These are phyloP conservation scores for Thermomyces lanuginosus DNA, from an alignment of 2,329 filamentous ascomycete species.

Conservation along the genomic window DNA sequence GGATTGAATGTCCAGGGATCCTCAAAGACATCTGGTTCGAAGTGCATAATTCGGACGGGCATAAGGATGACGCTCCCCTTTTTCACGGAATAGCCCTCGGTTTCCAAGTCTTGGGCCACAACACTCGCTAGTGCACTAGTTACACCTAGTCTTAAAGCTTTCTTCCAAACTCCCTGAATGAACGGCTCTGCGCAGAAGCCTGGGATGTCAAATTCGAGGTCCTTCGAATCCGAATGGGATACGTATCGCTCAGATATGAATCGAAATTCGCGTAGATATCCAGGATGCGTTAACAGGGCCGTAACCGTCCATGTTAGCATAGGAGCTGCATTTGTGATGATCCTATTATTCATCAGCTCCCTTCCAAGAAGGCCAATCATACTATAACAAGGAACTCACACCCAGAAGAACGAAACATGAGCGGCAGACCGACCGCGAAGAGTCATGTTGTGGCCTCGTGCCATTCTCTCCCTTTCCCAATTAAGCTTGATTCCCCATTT, in stretches of 20 bases:
- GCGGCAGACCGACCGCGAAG: slow-evolving; percentile 5
- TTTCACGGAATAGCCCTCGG: slow-evolving; percentile 5
- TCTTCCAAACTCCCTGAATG: slow-evolving; percentile 7
- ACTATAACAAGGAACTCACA: slow-evolving; percentile 3
- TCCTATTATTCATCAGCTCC: background rate
- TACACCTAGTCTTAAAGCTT: slow-evolving; percentile 4
- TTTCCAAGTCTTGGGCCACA: slow-evolving; percentile 3
- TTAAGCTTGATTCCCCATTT: slow-evolving; percentile 6
- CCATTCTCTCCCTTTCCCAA: slow-evolving; percentile 6
- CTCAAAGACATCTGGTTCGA: slow-evolving; percentile 3
- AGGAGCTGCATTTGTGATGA: slow-evolving; percentile 6
- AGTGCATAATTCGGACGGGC: slow-evolving; percentile 4
- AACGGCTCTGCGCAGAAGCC: slow-evolving; percentile 2
- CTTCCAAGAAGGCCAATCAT: background rate
- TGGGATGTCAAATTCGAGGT: slow-evolving; percentile 3
- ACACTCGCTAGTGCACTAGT: slow-evolving; percentile 5
- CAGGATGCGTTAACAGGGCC: slow-evolving; percentile 3
- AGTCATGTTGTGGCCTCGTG: slow-evolving; percentile 4
- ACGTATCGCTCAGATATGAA: slow-evolving; percentile 2
- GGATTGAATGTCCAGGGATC: slow-evolving; percentile 4
- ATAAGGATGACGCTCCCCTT: slow-evolving; percentile 5
- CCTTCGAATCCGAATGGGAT: background rate
- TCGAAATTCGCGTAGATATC: slow-evolving; percentile 2
- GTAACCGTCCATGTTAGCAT: slow-evolving; percentile 5
- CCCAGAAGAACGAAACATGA: slow-evolving; percentile 6